Evolutionary conservation across 805 yeast genomes (phyloP).

Genomic region (Priceomyces medius): DNA sequence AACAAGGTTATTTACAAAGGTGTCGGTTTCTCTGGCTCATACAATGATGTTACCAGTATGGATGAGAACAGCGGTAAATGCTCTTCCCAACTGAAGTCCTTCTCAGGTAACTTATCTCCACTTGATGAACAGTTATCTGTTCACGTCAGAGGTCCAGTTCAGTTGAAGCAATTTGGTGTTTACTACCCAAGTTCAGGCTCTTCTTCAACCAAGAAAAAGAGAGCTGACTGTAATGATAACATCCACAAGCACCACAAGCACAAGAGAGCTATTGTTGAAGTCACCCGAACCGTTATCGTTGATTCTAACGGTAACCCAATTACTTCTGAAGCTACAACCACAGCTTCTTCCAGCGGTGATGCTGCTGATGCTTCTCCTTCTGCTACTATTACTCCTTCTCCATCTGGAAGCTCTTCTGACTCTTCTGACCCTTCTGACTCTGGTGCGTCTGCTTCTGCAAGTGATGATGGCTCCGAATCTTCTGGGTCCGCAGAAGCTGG

Average conservation of each 20-base stretch:
- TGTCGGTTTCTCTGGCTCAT: conserved; percentile 85
- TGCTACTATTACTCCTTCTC: conserved; percentile 12
- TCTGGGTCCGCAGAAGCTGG: conserved; percentile 38
- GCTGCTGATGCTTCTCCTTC: conserved; percentile 10
- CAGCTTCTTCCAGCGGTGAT: conserved; percentile 13
- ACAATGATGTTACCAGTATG: conserved; percentile 78
- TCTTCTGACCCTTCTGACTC: conserved; percentile 18
- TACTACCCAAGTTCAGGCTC: conserved; percentile 65
- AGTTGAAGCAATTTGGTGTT: conserved; percentile 82
- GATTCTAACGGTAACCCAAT: conserved; percentile 54
- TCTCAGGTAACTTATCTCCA: conserved; percentile 76
- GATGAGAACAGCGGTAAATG: conserved; percentile 69
- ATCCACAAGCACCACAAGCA: conserved; percentile 47
- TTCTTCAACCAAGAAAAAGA: conserved; percentile 39
- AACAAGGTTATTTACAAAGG: conserved; percentile 63
- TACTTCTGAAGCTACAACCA: conserved; percentile 22
- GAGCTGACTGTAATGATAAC: conserved; percentile 49
- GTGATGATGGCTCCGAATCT: conserved; percentile 22
- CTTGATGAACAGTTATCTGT: conserved; percentile 83
- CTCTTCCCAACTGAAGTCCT: conserved; percentile 52
- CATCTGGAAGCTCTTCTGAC: conserved; percentile 10
- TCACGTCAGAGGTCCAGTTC: conserved; percentile 88
- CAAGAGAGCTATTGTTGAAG: conserved; percentile 63
- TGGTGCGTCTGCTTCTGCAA: conserved; percentile 18
- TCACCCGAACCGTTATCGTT: conserved; percentile 75